Conservation (phyloP, 371 early-diverging fungal genomes). For the Phascolomyces articulosus region DNA sequence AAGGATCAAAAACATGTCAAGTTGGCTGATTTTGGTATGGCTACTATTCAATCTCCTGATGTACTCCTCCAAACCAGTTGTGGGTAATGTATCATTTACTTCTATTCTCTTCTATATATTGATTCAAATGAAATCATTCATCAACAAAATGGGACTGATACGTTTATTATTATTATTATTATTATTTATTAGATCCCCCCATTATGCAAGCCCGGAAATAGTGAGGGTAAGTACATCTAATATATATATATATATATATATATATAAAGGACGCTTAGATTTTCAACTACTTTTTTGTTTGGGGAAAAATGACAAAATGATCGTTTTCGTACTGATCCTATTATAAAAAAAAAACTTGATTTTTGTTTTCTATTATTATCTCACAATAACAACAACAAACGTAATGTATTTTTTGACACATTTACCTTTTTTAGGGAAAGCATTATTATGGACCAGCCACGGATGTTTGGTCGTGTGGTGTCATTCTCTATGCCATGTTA, state of each 20-base stretch:
- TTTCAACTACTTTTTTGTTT: slow-evolving; percentile 17
- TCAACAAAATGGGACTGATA: too few species aligned
- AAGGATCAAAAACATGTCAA: slow-evolving; percentile 72
- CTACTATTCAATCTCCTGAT: slow-evolving; percentile 66
- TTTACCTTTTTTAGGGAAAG: slow-evolving; percentile 40
- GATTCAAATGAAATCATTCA: too few species aligned
- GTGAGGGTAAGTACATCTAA: slow-evolving; percentile 49
- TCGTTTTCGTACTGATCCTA: too few species aligned
- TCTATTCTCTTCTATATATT: neutral
- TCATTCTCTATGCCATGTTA: slow-evolving; percentile 88
- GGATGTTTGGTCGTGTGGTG: slow-evolving; percentile 94
- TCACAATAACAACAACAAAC: too few species aligned
- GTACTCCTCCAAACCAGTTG: slow-evolving; percentile 77
- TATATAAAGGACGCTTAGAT: too few species aligned
- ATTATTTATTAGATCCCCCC: slow-evolving; percentile 59
- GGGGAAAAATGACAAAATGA: neutral
- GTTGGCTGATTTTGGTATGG: slow-evolving; percentile 88
- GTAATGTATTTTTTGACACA: slow-evolving; percentile 20
- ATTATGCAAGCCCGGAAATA: slow-evolving; percentile 90
- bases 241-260: too few species aligned
- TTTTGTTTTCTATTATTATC: neutral
- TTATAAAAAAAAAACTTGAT: too few species aligned
- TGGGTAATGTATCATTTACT: slow-evolving; percentile 45
- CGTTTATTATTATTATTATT: neutral
- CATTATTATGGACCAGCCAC: slow-evolving; percentile 83